A percentile compares a stretch with the other conserved stretches of the same genome.
These are phyloP conservation scores for Cyberlindnera maclurae DNA, from an alignment of 805 yeast genomes.

Conservation along the genomic window DNA sequence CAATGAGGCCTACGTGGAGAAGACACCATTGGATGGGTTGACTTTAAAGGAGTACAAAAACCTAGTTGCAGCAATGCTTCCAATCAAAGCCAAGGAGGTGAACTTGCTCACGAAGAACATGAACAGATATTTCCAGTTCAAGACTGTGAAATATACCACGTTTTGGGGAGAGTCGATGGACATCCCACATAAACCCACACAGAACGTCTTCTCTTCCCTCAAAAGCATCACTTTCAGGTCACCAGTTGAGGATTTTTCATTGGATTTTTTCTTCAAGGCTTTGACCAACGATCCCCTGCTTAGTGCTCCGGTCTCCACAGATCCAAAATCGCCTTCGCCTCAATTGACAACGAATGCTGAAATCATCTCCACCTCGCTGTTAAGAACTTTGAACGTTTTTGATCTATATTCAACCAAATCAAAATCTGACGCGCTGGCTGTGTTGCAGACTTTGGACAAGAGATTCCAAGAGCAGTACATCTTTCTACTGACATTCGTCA, in stretches of 20 bases:
- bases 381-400: conserved; percentile 45
- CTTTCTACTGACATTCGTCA: conserved; percentile 40
- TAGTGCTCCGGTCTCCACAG: conserved; percentile 12
- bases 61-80: conserved; percentile 42
- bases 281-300: conserved; percentile 19
- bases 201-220: not conserved
- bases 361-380: conserved; percentile 46
- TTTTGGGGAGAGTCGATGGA: conserved; percentile 2
- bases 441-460: conserved; percentile 26
- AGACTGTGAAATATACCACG: conserved; percentile 41
- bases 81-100: conserved; percentile 50
- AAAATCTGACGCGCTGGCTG: conserved; percentile 37
- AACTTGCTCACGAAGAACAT: conserved; percentile 64
- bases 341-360: conserved; percentile 41
- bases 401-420: conserved; percentile 35
- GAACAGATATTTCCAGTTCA: conserved; percentile 80
- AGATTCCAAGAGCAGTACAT: conserved; percentile 35
- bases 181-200: conserved; percentile 2
- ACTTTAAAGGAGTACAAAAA: conserved; percentile 48
- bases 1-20: conserved; percentile 53
- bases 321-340: conserved; percentile 5
- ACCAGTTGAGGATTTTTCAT: conserved; percentile 23
- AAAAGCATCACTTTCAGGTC: conserved; percentile 28
- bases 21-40: conserved; percentile 63
- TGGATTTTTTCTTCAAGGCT: conserved; percentile 22